These are phyloP conservation scores for Auriscalpium orientale DNA, from an alignment of 768 basidiomycete species.

Conservation along the genomic window DNA sequence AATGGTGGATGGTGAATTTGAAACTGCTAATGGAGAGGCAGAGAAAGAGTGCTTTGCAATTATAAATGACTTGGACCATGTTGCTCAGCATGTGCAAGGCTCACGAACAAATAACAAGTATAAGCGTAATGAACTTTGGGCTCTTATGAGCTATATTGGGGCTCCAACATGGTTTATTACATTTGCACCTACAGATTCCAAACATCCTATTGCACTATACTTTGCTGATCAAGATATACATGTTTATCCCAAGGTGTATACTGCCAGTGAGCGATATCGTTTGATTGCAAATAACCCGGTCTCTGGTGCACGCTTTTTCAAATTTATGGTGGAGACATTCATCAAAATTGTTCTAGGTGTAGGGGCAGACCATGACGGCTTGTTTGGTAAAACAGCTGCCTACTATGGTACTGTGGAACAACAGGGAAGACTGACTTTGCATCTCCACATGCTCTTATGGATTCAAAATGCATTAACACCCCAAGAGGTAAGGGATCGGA, in stretches of 20 bases:
- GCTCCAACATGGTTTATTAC: conserved; percentile 19
- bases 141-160: conserved; percentile 9
- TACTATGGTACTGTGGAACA: conserved; percentile 14
- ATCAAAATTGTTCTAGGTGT: not conserved
- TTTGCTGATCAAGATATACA: conserved; percentile 8
- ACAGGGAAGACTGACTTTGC: conserved; percentile 14
- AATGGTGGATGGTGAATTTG: not conserved
- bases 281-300: conserved; percentile 8
- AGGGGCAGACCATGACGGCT: not conserved
- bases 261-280: not conserved
- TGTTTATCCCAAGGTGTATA: not conserved
- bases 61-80: conserved; percentile 10
- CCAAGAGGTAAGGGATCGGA: conserved; percentile 12
- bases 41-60: conserved; percentile 9
- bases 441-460: conserved; percentile 17
- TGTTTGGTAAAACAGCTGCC: conserved; percentile 13
- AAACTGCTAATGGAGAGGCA: conserved; percentile 1
- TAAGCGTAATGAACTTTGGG: conserved; percentile 14
- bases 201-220: conserved; percentile 13
- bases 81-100: conserved; percentile 10
- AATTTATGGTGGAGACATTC: conserved; percentile 9
- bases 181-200: conserved; percentile 15
- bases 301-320: conserved; percentile 15
- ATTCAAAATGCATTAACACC: conserved; percentile 7
- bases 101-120: conserved; percentile 8